Percentiles rank a stretch among this genome's conserved stretches.
Evolutionary conservation across 306 rosid species (phyloP).

Genomic region (Corylus americana): DNA sequence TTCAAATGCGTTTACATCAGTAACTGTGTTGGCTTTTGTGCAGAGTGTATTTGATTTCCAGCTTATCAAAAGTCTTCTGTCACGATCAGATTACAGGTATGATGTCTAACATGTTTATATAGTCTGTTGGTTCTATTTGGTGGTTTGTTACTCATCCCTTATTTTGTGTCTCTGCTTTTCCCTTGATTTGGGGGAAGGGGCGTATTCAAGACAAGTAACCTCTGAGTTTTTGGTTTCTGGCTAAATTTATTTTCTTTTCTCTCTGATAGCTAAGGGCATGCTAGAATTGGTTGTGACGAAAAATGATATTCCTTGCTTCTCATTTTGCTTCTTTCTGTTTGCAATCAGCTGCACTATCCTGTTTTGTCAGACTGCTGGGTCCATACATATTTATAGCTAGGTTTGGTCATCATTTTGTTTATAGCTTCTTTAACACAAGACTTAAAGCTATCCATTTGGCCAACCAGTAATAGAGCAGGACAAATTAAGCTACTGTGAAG

Average conservation of each 20-base stretch:
- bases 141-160: constrained; percentile 10
- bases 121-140: constrained; percentile 13
- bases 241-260: neutral
- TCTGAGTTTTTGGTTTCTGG: neutral
- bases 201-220: neutral
- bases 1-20: constrained; percentile 26
- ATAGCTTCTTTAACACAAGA: neutral
- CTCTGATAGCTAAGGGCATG: neutral
- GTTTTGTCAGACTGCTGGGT: neutral
- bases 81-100: constrained; percentile 82
- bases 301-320: neutral
- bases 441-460: neutral
- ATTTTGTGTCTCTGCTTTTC: neutral
- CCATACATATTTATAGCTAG: neutral
- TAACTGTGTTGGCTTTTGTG: constrained; percentile 36
- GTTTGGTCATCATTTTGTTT: neutral
- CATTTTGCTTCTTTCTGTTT: neutral
- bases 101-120: constrained; percentile 16
- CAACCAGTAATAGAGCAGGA: neutral
- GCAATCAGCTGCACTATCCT: neutral
- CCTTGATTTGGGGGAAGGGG: neutral
- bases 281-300: neutral
- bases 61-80: constrained; percentile 74
- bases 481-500: neutral
- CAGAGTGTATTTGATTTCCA: constrained; percentile 87